phyloP scores from a whole-genome alignment of 164 flowering plant genomes.

The Sedum album region DNA sequence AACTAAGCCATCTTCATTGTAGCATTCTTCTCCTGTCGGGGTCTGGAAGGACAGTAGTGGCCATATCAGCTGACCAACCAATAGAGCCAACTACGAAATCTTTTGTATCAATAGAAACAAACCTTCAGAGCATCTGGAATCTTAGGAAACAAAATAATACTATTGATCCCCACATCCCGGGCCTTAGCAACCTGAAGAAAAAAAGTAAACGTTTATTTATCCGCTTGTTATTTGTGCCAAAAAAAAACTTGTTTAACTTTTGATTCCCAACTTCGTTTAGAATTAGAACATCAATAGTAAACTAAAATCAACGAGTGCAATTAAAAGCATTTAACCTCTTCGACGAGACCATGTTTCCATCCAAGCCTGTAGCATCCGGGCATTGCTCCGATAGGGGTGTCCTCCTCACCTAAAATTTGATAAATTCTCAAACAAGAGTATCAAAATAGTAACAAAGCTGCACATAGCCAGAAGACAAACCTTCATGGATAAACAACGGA shows the following conservation, averaged over 20 bases:
- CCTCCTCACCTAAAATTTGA: conserved; percentile 84
- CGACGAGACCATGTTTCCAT: conserved; percentile 93
- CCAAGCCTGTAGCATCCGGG: conserved; percentile 99
- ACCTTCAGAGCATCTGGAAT: conserved; percentile 97
- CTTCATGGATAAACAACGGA: conserved; percentile 97
- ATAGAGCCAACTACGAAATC: neutral
- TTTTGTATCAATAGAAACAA: neutral
- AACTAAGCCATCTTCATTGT: conserved; percentile 81
- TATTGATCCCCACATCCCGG: conserved; percentile 89
- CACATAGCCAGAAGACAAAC: conserved; percentile 20
- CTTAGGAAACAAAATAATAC: conserved; percentile 90
- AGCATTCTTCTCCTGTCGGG: conserved; percentile 94
- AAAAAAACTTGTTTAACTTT: no score
- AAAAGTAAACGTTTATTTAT: no score
- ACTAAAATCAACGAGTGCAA: neutral
- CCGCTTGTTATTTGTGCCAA: no score
- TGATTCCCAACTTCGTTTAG: no score
- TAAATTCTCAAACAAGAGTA: conserved; percentile 16
- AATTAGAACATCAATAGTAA: neutral
- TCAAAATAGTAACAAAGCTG: neutral
- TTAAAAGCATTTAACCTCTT: conserved; percentile 49
- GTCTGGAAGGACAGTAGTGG: conserved; percentile 30
- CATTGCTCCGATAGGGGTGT: conserved; percentile 98
- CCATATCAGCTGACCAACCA: neutral
- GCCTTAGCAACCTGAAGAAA: conserved; percentile 71